These are phyloP conservation scores for Pilobolus umbonatus DNA, from an alignment of 192 early-diverging fungal species.

Conservation along the genomic window DNA sequence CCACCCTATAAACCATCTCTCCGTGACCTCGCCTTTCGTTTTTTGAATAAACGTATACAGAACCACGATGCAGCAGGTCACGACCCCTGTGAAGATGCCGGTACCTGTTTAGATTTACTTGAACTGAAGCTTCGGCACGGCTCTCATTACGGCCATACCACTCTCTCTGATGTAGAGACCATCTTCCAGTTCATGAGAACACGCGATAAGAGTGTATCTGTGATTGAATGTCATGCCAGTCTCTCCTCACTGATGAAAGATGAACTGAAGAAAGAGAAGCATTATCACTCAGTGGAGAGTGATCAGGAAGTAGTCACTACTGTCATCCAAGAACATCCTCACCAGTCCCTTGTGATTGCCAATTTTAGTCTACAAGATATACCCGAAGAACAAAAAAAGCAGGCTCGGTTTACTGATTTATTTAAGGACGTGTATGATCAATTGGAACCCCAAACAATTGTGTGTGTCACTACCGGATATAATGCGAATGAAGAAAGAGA, in stretches of 20 bases:
- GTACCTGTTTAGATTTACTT: constrained; percentile 56
- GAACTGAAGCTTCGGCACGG: constrained; percentile 45
- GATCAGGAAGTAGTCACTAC: constrained; percentile 6
- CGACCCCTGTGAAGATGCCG: constrained; percentile 66
- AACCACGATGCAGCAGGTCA: constrained; percentile 41
- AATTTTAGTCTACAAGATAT: not conserved
- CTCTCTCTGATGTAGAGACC: constrained; percentile 6
- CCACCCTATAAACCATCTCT: constrained; percentile 49
- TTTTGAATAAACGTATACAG: constrained; percentile 56
- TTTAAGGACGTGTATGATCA: constrained; percentile 3
- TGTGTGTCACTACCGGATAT: constrained; percentile 12
- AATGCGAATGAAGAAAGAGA: constrained; percentile 6
- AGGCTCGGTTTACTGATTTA: not conserved
- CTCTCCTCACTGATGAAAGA: not conserved
- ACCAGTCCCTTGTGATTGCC: not conserved
- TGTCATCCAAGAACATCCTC: not conserved
- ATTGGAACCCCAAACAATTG: constrained; percentile 12
- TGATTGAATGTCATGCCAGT: constrained; percentile 4
- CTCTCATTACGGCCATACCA: constrained; percentile 30
- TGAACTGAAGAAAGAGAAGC: not conserved
- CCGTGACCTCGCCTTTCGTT: constrained; percentile 44
- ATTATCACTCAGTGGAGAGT: constrained; percentile 1
- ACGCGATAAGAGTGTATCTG: not conserved
- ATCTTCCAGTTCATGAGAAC: constrained; percentile 8
- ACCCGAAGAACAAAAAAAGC: not conserved